phyloP scores from a whole-genome alignment of 441 rosid species.

The Pelargonium citronellum region DNA sequence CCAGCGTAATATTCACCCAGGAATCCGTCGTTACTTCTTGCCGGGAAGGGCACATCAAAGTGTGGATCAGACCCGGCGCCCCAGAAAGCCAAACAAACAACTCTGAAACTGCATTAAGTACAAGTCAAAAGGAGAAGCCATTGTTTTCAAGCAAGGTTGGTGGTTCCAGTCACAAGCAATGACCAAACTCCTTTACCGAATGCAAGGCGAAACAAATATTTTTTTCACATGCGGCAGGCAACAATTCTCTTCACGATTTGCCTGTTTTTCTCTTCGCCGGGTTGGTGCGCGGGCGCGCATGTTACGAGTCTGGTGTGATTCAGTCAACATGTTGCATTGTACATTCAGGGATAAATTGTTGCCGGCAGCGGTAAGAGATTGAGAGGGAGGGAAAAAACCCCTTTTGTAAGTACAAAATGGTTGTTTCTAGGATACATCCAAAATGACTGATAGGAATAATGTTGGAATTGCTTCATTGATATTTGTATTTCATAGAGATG shows the following conservation, averaged over 20 bases:
- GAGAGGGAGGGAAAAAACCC: constrained; percentile 14
- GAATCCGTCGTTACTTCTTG: constrained; percentile 82
- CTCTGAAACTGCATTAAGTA: constrained; percentile 45
- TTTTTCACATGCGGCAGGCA: neutral
- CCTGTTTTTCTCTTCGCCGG: neutral
- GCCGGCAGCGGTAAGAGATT: constrained; percentile 34
- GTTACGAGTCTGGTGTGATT: constrained; percentile 26
- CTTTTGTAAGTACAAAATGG: constrained; percentile 49
- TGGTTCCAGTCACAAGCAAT: constrained; percentile 55
- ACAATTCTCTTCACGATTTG: no score
- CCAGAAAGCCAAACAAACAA: constrained; percentile 50
- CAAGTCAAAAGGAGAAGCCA: constrained; percentile 34
- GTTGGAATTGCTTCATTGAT: constrained; percentile 26
- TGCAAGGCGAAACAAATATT: constrained; percentile 8
- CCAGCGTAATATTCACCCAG: constrained; percentile 73
- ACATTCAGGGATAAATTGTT: constrained; percentile 36
- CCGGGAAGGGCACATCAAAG: constrained; percentile 81
- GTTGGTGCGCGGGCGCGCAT: constrained; percentile 28
- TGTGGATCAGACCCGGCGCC: constrained; percentile 78
- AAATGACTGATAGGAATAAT: constrained; percentile 33
- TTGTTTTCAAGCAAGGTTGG: constrained; percentile 47
- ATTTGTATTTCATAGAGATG: constrained; percentile 29
- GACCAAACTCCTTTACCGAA: constrained; percentile 23
- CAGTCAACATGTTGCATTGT: constrained; percentile 33
- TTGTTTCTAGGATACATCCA: constrained; percentile 29